Base-by-base conservation (phyloP, 108 stramenopile species). In the Nannochloropsis gaditana region DNA sequence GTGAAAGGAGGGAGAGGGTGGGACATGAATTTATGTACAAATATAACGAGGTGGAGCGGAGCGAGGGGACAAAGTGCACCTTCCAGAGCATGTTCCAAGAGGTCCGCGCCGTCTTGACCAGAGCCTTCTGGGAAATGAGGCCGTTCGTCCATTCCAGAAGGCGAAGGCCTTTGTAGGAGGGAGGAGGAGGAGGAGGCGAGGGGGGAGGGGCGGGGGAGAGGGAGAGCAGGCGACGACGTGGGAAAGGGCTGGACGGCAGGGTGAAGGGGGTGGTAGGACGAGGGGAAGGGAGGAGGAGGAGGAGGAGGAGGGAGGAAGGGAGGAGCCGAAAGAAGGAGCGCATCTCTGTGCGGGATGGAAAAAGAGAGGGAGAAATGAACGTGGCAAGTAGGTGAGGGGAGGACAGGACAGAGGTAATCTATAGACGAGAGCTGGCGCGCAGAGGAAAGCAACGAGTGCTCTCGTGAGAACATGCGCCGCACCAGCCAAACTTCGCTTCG, bases 11-110 rank as follows among this genome's bases (percentile, higher is more conserved):
- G 47, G 15, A 84, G 83, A 84, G 9, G 44, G 44, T 21, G 47
- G 15, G 47, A 50, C 10, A 50, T 15, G 47, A 31, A 31, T 31
- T 31, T 31, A 31, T 31, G 31, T 31, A 31, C 31, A 50, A 15
- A 50, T 15, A 50, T 10, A 50, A 50, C 0, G 47, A 15, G 47
- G 1, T 10, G 47, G 47, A 50, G 47, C 11, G 47, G 15, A 15
- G 47, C 11, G 15, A 50, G 15, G 47, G 15, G 47, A 15, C 11
- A 50, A 15, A 15, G 47, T 15, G 47, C 47, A 50, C 47, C 47
- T 50, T 50, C 87, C 87, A 87, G 21, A 87, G 42, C 45, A 79
- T 84, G 17, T 84, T 84, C 87, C 87, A 87, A 43, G 45, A 83
- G 10, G 79, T 43, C 2, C 84, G 84, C 9, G 87, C 87, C 5